These are phyloP conservation scores for Botrytis tulipae DNA, from an alignment of 2,329 filamentous ascomycete species.

Conservation along the genomic window DNA sequence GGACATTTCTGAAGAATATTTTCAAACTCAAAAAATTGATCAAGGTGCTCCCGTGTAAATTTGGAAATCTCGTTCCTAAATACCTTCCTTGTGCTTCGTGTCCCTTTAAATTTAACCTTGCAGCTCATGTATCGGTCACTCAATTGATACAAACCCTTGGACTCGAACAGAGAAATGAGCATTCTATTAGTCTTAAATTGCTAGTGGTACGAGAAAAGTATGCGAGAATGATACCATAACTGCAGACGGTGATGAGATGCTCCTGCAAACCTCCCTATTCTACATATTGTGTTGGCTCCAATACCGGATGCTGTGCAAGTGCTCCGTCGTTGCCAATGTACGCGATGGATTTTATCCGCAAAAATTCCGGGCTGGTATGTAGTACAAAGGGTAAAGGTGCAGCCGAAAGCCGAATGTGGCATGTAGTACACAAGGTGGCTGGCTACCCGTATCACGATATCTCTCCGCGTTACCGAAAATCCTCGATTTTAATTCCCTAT, in stretches of 20 bases:
- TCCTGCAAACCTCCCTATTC: background rate
- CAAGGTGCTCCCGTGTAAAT: background rate
- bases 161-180: background rate
- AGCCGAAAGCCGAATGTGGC: background rate
- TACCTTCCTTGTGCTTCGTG: conserved; percentile 2
- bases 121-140: background rate
- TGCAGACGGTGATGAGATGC: background rate
- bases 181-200: background rate
- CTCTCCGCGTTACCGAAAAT: background rate
- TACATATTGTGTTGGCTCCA: conserved; percentile 5
- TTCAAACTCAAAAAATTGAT: background rate
- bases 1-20: background rate
- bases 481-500: background rate
- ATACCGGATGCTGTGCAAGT: background rate
- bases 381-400: background rate
- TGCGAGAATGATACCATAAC: background rate
- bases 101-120: background rate
- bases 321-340: background rate
- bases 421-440: conserved; percentile 6
- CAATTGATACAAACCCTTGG: background rate
- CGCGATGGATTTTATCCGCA: background rate
- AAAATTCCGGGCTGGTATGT: background rate
- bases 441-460: background rate
- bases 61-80: conserved; percentile 3
- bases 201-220: background rate